Percentiles rank a stretch among this genome's conserved stretches.
Evolutionary conservation across 2,329 filamentous ascomycete genomes (phyloP).

Genomic region (Cladosporium sp.): DNA sequence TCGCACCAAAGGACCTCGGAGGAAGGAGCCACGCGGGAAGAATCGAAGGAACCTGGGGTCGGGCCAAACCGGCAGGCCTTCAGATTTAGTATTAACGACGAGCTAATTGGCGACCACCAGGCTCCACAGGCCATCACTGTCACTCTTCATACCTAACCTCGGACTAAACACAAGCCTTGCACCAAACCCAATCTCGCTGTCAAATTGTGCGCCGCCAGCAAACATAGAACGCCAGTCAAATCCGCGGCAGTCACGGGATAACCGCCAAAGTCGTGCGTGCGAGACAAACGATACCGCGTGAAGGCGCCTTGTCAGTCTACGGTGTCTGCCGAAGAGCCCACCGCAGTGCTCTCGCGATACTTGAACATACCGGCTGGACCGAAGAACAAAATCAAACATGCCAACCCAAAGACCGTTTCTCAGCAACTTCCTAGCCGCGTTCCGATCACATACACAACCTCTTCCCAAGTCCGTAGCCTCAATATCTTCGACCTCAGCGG

Average conservation of each 20-base stretch:
- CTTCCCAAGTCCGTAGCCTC: conserved; percentile 56
- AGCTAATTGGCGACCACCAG: conserved; percentile 17
- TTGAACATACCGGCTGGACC: background rate
- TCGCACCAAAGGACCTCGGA: conserved; percentile 8
- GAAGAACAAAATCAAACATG: conserved; percentile 43
- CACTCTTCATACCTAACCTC: background rate
- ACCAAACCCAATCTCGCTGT: background rate
- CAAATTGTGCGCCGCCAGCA: background rate
- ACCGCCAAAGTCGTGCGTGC: background rate
- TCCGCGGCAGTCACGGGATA: background rate
- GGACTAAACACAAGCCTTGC: background rate
- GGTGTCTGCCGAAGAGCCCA: background rate
- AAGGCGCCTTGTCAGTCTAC: background rate
- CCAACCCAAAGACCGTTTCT: conserved; percentile 67
- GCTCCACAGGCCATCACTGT: conserved; percentile 9
- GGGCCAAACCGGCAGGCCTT: too few species aligned
- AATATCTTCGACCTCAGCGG: conserved; percentile 43
- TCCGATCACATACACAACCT: conserved; percentile 61
- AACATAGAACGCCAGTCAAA: background rate
- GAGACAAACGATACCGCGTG: background rate
- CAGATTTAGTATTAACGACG: conserved; percentile 16
- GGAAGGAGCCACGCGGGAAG: too few species aligned
- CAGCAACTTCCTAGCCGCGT: conserved; percentile 66
- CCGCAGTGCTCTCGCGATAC: background rate
- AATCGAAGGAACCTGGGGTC: too few species aligned